phyloP scores from a whole-genome alignment of 2,329 filamentous ascomycete genomes.

The Gyromitra esculenta region DNA sequence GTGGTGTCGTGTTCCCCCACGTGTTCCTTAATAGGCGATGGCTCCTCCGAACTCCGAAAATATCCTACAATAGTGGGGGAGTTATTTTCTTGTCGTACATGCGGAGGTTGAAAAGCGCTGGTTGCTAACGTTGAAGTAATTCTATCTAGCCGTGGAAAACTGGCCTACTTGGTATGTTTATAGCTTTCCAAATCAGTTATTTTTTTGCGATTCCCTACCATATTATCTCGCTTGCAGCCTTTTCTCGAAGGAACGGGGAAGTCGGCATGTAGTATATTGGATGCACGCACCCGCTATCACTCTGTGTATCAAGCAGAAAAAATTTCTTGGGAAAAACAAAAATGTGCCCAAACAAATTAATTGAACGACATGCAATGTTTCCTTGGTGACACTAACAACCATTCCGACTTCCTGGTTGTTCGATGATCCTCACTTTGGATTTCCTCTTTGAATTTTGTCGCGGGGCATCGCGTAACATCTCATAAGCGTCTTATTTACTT shows the following conservation, averaged over 20 bases:
- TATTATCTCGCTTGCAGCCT: conserved; percentile 25
- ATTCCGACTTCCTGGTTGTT: conserved; percentile 25
- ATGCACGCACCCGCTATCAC: conserved; percentile 32
- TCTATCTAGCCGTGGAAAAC: conserved; percentile 77
- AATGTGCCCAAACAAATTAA: conserved; percentile 31
- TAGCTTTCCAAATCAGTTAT: conserved; percentile 5
- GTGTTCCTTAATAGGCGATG: not conserved
- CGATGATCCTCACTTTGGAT: conserved; percentile 32
- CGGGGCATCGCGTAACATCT: conserved; percentile 1
- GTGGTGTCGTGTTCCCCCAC: conserved; percentile 25
- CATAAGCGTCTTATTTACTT: conserved; percentile 27
- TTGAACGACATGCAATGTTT: conserved; percentile 39
- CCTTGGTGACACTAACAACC: conserved; percentile 24
- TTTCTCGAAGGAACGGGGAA: conserved; percentile 26
- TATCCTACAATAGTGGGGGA: not conserved
- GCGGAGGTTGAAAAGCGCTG: not conserved
- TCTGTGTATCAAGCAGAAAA: conserved; percentile 14
- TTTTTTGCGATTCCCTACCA: not conserved
- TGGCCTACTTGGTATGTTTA: conserved; percentile 82
- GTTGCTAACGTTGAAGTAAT: conserved; percentile 46
- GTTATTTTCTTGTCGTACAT: conserved; percentile 4
- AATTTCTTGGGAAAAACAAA: conserved; percentile 36
- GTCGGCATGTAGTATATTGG: conserved; percentile 38
- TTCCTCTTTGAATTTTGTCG: conserved; percentile 32
- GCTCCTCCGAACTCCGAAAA: conserved; percentile 1